phyloP scores from a whole-genome alignment of 768 basidiomycete genomes.

The Chiua virens region DNA sequence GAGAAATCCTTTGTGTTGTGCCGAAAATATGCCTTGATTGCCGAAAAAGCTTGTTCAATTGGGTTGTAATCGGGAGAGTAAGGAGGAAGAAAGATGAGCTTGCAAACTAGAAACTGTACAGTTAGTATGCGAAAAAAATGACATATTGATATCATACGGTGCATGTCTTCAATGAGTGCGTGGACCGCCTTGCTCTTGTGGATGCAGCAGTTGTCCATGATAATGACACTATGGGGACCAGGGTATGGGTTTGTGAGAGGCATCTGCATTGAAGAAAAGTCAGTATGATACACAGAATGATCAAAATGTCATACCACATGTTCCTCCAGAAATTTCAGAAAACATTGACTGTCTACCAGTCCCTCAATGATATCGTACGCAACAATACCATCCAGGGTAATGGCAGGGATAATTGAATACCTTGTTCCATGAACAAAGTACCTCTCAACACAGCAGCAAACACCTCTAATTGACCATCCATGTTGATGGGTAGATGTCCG shows the following conservation, averaged over 20 bases:
- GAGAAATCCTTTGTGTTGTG: not conserved
- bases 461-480: not conserved
- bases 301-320: conserved; percentile 1
- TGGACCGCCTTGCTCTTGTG: conserved; percentile 23
- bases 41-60: conserved; percentile 26
- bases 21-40: not conserved
- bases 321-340: conserved; percentile 7
- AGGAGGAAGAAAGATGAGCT: conserved; percentile 28
- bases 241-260: not conserved
- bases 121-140: not conserved
- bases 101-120: conserved; percentile 19
- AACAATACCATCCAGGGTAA: conserved; percentile 19
- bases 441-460: not conserved
- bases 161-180: conserved; percentile 18
- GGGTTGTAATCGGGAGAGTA: conserved; percentile 23
- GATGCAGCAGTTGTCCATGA: conserved; percentile 28
- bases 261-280: not conserved
- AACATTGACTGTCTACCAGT: conserved; percentile 1
- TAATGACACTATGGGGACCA: conserved; percentile 1
- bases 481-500: not conserved
- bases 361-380: conserved; percentile 18
- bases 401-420: conserved; percentile 15
- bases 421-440: conserved; percentile 10
- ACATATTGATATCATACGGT: conserved; percentile 7
- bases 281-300: not conserved